Percentiles rank a stretch among this genome's conserved stretches.
These are phyloP conservation scores for Stephanodiscus minutulus DNA, from an alignment of 108 stramenopile genomes.

Conservation along the genomic window DNA sequence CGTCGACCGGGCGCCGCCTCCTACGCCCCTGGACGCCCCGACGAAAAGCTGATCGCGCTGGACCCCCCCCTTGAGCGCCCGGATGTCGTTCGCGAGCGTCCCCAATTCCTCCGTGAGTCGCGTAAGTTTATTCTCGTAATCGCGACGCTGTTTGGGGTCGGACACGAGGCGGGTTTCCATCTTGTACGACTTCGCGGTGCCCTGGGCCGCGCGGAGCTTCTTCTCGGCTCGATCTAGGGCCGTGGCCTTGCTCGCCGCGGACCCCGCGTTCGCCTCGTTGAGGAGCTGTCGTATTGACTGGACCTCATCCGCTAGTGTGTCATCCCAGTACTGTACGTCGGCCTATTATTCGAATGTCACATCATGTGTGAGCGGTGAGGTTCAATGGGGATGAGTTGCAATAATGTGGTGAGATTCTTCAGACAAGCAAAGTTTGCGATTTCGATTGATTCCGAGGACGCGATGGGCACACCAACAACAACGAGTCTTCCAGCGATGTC, in stretches of 20 bases:
- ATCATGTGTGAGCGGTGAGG: background rate
- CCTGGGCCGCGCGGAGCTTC: constrained; percentile 61
- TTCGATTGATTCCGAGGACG: too few species aligned
- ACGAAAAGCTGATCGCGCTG: constrained; percentile 72
- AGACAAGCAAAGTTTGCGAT: too few species aligned
- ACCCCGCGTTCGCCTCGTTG: constrained; percentile 13
- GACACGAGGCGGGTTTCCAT: constrained; percentile 82
- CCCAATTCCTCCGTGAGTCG: constrained; percentile 62
- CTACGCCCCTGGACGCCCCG: constrained; percentile 24
- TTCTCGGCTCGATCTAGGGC: constrained; percentile 69
- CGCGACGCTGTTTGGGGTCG: constrained; percentile 55
- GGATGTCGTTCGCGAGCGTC: constrained; percentile 64
- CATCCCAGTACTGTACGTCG: constrained; percentile 91
- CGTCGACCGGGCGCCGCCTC: constrained; percentile 18
- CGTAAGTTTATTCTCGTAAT: constrained; percentile 57
- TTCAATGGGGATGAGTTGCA: background rate
- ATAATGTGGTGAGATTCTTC: too few species aligned
- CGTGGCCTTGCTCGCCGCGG: constrained; percentile 54
- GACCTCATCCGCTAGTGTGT: constrained; percentile 76
- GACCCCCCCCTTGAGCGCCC: constrained; percentile 62
- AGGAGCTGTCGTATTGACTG: constrained; percentile 60
- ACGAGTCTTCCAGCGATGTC: too few species aligned
- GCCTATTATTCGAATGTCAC: constrained; percentile 36
- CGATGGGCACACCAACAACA: too few species aligned
- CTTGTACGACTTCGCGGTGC: constrained; percentile 80